These are phyloP conservation scores for Lentinus polychrous DNA, from an alignment of 1,284 basidiomycete species.

Conservation along the genomic window DNA sequence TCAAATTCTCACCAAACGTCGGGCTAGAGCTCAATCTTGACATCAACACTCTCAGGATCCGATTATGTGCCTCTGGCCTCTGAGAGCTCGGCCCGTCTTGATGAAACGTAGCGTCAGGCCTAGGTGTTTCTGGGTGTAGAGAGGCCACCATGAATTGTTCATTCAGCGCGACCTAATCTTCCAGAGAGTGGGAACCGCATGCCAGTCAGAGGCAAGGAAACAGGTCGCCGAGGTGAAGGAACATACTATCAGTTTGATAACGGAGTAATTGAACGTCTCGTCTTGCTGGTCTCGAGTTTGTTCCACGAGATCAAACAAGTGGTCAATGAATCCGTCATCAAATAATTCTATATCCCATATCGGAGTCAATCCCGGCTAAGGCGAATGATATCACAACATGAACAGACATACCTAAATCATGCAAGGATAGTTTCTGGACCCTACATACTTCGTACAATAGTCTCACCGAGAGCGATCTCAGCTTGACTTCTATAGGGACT, in stretches of 20 bases:
- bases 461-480: slow-evolving; percentile 65
- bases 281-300: slow-evolving; percentile 84
- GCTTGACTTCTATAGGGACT: slow-evolving; percentile 74
- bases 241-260: slow-evolving; percentile 87
- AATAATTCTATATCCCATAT: slow-evolving; percentile 54
- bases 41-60: slow-evolving; percentile 81
- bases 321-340: slow-evolving; percentile 79
- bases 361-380: background rate
- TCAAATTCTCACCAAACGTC: slow-evolving; percentile 97
- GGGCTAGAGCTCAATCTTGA: slow-evolving; percentile 78
- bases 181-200: background rate
- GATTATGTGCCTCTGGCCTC: slow-evolving; percentile 48
- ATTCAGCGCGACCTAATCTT: slow-evolving; percentile 77
- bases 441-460: slow-evolving; percentile 89
- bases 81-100: slow-evolving; percentile 12
- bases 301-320: slow-evolving; percentile 92
- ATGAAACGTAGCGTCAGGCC: slow-evolving; percentile 11
- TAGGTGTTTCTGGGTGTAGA: slow-evolving; percentile 27
- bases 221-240: background rate
- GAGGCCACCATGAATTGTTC: slow-evolving; percentile 97
- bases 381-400: background rate
- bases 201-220: background rate
- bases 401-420: slow-evolving; percentile 65
- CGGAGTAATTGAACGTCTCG: slow-evolving; percentile 89
- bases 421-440: slow-evolving; percentile 73